A percentile compares a stretch with the other conserved stretches of the same genome.
Evolutionary conservation across 2,329 filamentous ascomycete genomes (phyloP).

Genomic region (Pseudogymnoascus sp.): DNA sequence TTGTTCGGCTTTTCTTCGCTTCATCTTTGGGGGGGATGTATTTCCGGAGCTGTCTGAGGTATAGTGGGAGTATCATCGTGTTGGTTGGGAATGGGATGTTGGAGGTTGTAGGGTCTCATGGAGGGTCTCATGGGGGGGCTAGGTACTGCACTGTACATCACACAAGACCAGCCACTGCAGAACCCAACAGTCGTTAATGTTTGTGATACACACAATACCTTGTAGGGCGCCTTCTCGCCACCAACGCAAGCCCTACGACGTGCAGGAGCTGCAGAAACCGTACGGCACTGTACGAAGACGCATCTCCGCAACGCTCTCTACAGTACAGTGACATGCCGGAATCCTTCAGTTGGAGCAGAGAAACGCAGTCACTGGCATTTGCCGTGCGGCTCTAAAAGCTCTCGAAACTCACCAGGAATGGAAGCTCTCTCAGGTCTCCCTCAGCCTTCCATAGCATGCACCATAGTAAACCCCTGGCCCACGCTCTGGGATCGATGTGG

Average conservation of each 20-base stretch:
- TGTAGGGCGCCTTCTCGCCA: not conserved
- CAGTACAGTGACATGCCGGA: too few relatives aligned
- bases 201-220: not conserved
- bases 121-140: not conserved
- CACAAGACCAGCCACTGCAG: not conserved
- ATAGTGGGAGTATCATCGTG: not conserved
- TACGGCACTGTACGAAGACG: not conserved
- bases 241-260: not conserved
- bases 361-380: not conserved
- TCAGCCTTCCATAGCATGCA: not conserved
- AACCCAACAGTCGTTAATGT: not conserved
- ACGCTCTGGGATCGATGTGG: not conserved
- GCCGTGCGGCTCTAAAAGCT: not conserved
- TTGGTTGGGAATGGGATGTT: not conserved
- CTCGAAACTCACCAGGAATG: not conserved
- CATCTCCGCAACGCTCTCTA: not conserved
- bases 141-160: not conserved
- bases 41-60: not conserved
- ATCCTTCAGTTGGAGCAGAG: not conserved
- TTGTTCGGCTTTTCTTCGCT: not conserved
- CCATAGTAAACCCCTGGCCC: not conserved
- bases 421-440: not conserved
- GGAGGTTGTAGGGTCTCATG: not conserved
- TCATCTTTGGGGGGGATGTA: not conserved
- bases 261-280: not conserved